Base-by-base conservation (phyloP, 2,329 filamentous ascomycete species). In the Chlorencoelia australis region DNA sequence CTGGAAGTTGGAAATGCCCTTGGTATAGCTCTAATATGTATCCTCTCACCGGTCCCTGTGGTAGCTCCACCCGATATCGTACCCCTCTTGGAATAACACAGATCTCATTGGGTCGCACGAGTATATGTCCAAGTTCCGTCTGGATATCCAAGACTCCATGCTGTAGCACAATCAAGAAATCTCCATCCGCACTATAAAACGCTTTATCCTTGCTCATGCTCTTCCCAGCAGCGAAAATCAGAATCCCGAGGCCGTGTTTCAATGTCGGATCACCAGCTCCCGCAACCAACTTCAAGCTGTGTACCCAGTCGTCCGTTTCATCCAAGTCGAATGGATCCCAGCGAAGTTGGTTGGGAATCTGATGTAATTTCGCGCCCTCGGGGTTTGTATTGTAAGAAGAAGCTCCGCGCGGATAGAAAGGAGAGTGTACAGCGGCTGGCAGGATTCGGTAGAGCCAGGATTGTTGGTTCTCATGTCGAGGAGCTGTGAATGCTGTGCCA, bases 151-250 rank as follows among this genome's bases (percentile, higher is more conserved):
- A 62, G 10, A 69, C 68, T 2, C 83, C 83, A 44, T 82, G 73
- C 55, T 89, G 83, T 2, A 80, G 69, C 10, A 89, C 80, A 43
- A 89, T 77, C 38, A 88, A 60, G 49, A 85, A 72, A 55, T 89
- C 83, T 9, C 83, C 83, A 53, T 89, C 83, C 0, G 85, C 80
- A 3, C 81, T 88, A 66, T 89, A 93, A 57, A 88, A 93, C 0
- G 84, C 84, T 33, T 79, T 68, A 25, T 73, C 71, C n/a, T 68
- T 62, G 32, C 68, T 67, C 87, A 94, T 94, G 53, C 79, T 76
- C 56, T 73, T 79, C 14, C 82, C 83, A 0, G 81, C 83, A 1
- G 82, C 79, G 54, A 84, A 94, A 39, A 91, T 74, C 58, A 82
- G 79, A 42, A 91, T 86, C 15, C 82, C 86, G 27, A 93, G 51